Base-by-base conservation (phyloP, 129 eudicot genomes). In the Artemisia tridentata region DNA sequence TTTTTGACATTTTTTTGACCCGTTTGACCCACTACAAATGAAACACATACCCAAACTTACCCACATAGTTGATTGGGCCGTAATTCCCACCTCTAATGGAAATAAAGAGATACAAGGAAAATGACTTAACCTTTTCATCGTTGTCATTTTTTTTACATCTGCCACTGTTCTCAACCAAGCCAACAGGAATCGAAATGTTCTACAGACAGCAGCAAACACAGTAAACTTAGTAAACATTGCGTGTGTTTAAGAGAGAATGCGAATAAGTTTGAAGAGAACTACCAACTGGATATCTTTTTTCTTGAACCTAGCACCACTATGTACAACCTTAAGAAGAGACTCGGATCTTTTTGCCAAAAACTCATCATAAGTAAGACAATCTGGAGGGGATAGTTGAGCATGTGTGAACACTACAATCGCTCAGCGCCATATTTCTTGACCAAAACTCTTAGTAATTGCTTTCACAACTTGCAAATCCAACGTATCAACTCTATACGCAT, bases 351-450 rank as follows among this genome's bases (percentile, higher is more conserved):
- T 88, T 41, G 82, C 76, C 61, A 83, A 61, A 76, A 85, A 88
- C 17, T 92, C 98, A 29, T 88, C 85, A 68, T 88, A 88, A 38
- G 80, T 84, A 78, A 88, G 86, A 59, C 86, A 87, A 84, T 88
- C 98, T 3, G 98, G 98, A 67, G 98, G 96, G 1, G 89, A 86
- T 58, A 84, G 79, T 67, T 88, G 96, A 72, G 96, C 95, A 83
- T 92, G 98, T 61, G 98, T 88, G 49, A 92, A 89, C 49, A 92
- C 98, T 25, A 92, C 57, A 51, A 85, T 38, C 71, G 89, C 95
- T 62, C 84, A 78, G 25, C 75, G 75, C 98, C 98, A 92, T 81
- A 92, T 92, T 72, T 81, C 88, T 78, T 81, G 84, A 52, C 95
- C 98, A 70, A 92, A 88, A 80, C 77, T 88, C 43, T 84, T 80